Percentiles rank a stretch among this genome's conserved stretches.
Conservation (phyloP, 208 protist genomes). For the Jaenimonas drosophilae region DNA sequence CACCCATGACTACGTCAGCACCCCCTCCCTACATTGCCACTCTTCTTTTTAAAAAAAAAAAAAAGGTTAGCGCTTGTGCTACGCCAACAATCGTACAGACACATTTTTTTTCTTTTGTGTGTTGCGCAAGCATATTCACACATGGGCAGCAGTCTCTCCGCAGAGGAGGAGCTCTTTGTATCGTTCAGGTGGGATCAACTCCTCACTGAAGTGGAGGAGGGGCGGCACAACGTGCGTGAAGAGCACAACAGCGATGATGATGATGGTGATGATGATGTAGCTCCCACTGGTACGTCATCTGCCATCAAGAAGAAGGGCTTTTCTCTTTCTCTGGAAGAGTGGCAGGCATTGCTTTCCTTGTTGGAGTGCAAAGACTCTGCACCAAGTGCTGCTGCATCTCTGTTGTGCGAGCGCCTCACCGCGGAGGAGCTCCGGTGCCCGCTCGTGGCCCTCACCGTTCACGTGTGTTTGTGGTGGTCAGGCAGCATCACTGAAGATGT, state of each 20-base stretch:
- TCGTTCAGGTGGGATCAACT: conserved; percentile 37
- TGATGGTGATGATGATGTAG: not conserved
- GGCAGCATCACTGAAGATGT: conserved; percentile 12
- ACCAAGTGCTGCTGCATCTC: conserved; percentile 20
- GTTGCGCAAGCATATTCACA: not conserved
- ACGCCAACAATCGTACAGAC: not conserved
- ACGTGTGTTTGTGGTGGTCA: conserved; percentile 46
- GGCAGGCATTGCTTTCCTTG: conserved; percentile 53
- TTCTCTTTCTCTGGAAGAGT: conserved; percentile 52
- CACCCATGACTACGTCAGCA: not conserved
- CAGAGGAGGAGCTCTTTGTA: conserved; percentile 65
- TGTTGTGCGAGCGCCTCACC: conserved; percentile 18
- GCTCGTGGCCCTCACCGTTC: conserved; percentile 45
- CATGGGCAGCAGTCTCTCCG: conserved; percentile 57
- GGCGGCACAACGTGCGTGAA: conserved; percentile 22
- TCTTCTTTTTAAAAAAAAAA: not conserved
- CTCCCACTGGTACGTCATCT: not conserved
- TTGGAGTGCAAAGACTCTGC: conserved; percentile 10
- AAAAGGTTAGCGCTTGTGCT: not conserved
- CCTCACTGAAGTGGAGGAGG: conserved; percentile 42
- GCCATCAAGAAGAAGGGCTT: conserved; percentile 15
- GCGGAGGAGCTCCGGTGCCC: conserved; percentile 26
- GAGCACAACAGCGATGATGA: not conserved
- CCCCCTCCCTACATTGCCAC: not conserved
- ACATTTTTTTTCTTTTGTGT: conserved; percentile 6